Base-by-base conservation (phyloP, 2,329 filamentous ascomycete genomes). In the Alternaria brassicae region DNA sequence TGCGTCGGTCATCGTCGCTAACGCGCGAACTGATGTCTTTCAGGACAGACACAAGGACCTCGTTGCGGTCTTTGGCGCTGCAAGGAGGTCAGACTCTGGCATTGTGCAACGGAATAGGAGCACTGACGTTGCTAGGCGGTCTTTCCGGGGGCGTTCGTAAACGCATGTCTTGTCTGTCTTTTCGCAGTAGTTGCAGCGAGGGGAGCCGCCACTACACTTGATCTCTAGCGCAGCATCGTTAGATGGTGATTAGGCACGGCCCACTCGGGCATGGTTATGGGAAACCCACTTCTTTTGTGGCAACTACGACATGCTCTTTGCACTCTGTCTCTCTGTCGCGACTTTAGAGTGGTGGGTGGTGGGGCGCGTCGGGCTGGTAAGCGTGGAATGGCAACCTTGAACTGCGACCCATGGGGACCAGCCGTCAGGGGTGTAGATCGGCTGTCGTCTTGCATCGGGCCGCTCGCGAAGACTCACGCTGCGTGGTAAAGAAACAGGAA, bases 131-230 rank as follows among this genome's bases (percentile, higher is more conserved):
- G 69, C 75, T n/a, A 69, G 52, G 6, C 61, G 62, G 48, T 77
- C 74, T 48, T 67, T 67, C 49, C 74, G 72, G 2, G 65, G 62
- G 32, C 68, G 68, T 30, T 63, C 62, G 65, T 77, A 78, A 13
- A 65, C 53, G 57, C 75, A 78, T 3, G 56, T 34, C 23, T 71
- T 51, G 21, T 67, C 59, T 42, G 63, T 63, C 36, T 68, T 69
- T 17, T 66, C 64, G 55, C 75, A 78, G 15, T 74, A 70, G 13
- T 66, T 63, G 56, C 75, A 78, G 9, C 58, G 50, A 8, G 76
- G 76, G 27, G 65, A 59, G 13, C 65, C 61, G 7, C 76, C 76
- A 56, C 67, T 72, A 53, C 75, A 78, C 25, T 77, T 77, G 40
- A 76, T 58, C 69, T 65, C 77, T 78, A 34, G 68, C 13, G 32